Evolutionary conservation across 1,139 yeast species (phyloP).

Genomic region (Debaryomyces sp.): DNA sequence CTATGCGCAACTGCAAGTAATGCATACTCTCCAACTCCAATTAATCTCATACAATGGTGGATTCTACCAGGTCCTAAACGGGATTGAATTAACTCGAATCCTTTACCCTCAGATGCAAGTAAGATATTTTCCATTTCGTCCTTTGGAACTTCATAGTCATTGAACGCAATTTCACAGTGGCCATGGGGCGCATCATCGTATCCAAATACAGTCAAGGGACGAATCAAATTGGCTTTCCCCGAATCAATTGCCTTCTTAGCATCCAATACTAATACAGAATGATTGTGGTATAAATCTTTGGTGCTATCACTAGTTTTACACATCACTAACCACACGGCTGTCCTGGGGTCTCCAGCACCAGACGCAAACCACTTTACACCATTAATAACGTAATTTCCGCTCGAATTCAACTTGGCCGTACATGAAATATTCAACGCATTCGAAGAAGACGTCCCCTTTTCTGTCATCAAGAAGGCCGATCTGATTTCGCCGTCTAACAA

Average conservation of each 20-base stretch:
- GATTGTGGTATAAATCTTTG: slow-evolving; percentile 50
- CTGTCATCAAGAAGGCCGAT: slow-evolving; percentile 75
- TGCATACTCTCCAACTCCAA: slow-evolving; percentile 69
- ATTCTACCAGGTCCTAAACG: slow-evolving; percentile 75
- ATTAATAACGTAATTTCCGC: slow-evolving; percentile 57
- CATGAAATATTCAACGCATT: slow-evolving; percentile 67
- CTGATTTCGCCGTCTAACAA: slow-evolving; percentile 61
- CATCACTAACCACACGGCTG: slow-evolving; percentile 67
- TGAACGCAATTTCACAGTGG: slow-evolving; percentile 64
- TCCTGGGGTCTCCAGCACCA: slow-evolving; percentile 74
- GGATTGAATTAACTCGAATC: slow-evolving; percentile 70
- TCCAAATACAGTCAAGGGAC: slow-evolving; percentile 64
- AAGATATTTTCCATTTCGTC: slow-evolving; percentile 42
- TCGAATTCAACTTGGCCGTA: slow-evolving; percentile 44
- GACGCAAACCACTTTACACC: slow-evolving; percentile 80
- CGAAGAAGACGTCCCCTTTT: slow-evolving; percentile 65
- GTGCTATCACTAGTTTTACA: slow-evolving; percentile 53
- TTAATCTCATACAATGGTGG: slow-evolving; percentile 73
- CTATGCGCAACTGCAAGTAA: slow-evolving; percentile 54
- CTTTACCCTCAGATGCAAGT: slow-evolving; percentile 58
- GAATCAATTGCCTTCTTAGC: slow-evolving; percentile 53
- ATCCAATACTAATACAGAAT: slow-evolving; percentile 62
- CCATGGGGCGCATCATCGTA: slow-evolving; percentile 79
- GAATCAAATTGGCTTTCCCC: slow-evolving; percentile 52
- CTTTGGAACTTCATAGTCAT: slow-evolving; percentile 50